Evolutionary conservation across 192 early-diverging fungal species (phyloP), one percentile per base, ranked within the genome.

Genomic region (Spizellomyces punctatus): DNA sequence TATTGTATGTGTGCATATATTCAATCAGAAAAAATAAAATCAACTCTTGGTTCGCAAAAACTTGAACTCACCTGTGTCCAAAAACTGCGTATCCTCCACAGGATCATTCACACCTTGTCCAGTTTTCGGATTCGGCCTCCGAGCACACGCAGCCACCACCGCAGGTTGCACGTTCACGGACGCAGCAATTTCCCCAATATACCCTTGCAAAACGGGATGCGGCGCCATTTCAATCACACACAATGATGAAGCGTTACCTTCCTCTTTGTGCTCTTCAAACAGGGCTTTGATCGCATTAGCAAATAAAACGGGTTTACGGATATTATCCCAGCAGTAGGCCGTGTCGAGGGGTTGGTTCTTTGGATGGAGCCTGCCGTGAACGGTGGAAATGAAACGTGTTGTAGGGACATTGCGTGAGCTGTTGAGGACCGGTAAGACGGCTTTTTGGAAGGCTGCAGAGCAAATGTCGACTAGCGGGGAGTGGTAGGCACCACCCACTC

Each of bases 301-400:
- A 48, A 75, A 75, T 21, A 58, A 55, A 5, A 75, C 74, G 48
- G 74, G 61, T 21, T 75, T n/a, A n/a, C 74, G 74, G 36, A 75
- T 62, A 47, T 75, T 75, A 12, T 64, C 60, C 74, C 74, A 75
- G 72, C 56, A 62, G 70, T 75, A 75, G 10, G 17, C 19, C 58
- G 19, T 46, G 49, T 21, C 47, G 46, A 14, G 5, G 27, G 27
- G 27, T 36, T 36, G 64, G 49, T 12, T 2, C 46, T 3, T 36
- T 36, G 0, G 27, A 36, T 2, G 3, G 27, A 36, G 27, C n/a
- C 17, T 46, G 10, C 72, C 76, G 19, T 48, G 47, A 3, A 77
- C 76, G 6, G 76, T 77, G 6, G 76, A 77, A 27, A 77, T 74
- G 66, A 77, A 21, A 19, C 12, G 49, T 14, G 47, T 36, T 1